Evolutionary conservation across 2,329 filamentous ascomycete genomes (phyloP), one percentile per base, ranked within the genome.

Genomic region (Aspergillus carbonarius): DNA sequence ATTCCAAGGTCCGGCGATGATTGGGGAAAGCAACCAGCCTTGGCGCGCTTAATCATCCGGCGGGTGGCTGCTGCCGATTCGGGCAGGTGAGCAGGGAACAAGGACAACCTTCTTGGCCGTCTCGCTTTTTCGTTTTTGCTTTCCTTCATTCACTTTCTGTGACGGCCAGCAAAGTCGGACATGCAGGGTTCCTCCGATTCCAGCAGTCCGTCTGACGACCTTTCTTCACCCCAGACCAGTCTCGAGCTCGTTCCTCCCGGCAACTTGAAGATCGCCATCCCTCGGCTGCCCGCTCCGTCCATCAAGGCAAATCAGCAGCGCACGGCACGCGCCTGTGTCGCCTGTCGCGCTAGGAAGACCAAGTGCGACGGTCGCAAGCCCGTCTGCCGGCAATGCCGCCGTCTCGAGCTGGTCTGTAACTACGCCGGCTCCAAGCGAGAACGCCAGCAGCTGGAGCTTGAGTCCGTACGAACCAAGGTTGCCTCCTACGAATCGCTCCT

Each of bases 331-430:
- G 65, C 65, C 4, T 67, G 65, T 30, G 60, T 51, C 4, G 10
- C 55, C 4, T 67, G 65, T 42, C 63, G 59, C 17, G 53, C 58
- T 15, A 57, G 54, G 13, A 67, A 67, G 54, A 63, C 58, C 15
- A 67, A 65, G 44, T 67, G 65, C 48, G 63, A 66, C 37, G 63
- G 65, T 23, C 34, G 20, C 27, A 63, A 54, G 15, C 65, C 63
- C 5, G 57, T 32, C 17, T 67, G 65, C 23, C 39, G 40, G 17
- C 58, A 57, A 17, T 67, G 63, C 34, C 39, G 23, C 3, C 58
- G 54, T 2, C 32, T 60, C 3, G 48, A 47, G 3, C 44, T 57
- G 13, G 50, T 37, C 15, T 67, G 65, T 34, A 46, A 39, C 18
- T 67, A 64, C 23, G 46, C 57, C 2, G 51, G 51, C 20, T 66